A percentile compares a stretch with the other conserved stretches of the same genome.
Evolutionary conservation across 192 early-diverging fungal genomes (phyloP).

Genomic region (Podila epigama): DNA sequence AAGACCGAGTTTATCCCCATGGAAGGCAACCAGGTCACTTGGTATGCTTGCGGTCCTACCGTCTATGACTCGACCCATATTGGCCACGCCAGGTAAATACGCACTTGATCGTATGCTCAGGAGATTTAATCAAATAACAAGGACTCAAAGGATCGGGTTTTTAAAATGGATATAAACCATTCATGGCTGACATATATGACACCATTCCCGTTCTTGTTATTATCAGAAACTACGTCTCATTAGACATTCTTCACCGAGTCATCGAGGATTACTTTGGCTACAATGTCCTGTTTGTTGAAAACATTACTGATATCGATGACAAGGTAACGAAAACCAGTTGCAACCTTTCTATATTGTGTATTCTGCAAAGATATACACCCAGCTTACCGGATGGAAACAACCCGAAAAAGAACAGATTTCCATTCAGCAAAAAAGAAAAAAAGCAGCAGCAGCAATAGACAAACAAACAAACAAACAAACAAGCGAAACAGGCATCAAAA

Average conservation of each 20-base stretch:
- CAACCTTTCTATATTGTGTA: not conserved
- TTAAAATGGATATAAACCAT: not conserved
- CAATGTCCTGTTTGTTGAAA: slow-evolving; percentile 94
- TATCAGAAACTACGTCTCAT: slow-evolving; percentile 85
- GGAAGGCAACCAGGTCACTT: slow-evolving; percentile 82
- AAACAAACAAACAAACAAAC: not conserved
- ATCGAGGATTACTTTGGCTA: slow-evolving; percentile 96
- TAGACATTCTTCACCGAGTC: slow-evolving; percentile 94
- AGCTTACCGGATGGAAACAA: not conserved
- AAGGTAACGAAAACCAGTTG: slow-evolving; percentile 57
- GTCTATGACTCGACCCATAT: slow-evolving; percentile 97
- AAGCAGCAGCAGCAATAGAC: not conserved
- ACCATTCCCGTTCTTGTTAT: not conserved
- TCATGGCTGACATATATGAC: slow-evolving; percentile 2
- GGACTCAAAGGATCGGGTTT: not conserved
- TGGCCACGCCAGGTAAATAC: slow-evolving; percentile 87
- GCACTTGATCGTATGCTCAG: not conserved
- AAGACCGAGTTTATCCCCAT: slow-evolving; percentile 92
- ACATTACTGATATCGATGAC: slow-evolving; percentile 99
- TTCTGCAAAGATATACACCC: too few relatives aligned
- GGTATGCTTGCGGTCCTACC: slow-evolving; percentile 99
- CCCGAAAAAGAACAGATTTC: not conserved
- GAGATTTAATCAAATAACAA: not conserved
- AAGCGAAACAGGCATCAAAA: not conserved
- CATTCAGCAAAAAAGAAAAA: not conserved